Conservation (phyloP, 768 basidiomycete genomes). For the Leucogyrophana mollusca region DNA sequence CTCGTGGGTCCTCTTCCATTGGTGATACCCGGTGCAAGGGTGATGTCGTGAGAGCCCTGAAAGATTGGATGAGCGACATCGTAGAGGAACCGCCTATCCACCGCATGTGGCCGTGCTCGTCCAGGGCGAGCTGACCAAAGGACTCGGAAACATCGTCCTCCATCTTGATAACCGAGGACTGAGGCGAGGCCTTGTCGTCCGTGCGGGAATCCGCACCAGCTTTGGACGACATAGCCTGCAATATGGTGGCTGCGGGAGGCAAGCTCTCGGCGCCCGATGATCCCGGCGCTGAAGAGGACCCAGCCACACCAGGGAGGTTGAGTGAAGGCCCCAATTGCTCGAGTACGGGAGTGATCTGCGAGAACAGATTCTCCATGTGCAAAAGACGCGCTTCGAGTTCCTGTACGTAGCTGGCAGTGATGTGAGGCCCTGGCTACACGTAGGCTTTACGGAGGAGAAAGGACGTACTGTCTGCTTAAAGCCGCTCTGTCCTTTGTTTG, state of each 20-base stretch:
- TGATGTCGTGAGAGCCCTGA: slow-evolving; percentile 71
- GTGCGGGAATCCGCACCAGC: slow-evolving; percentile 34
- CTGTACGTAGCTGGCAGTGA: slow-evolving; percentile 71
- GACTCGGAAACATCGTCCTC: slow-evolving; percentile 80
- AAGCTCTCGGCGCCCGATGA: slow-evolving; percentile 13
- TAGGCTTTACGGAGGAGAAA: not conserved
- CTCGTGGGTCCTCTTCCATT: slow-evolving; percentile 80
- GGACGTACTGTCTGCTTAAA: slow-evolving; percentile 80
- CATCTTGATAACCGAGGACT: slow-evolving; percentile 33
- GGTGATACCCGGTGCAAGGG: slow-evolving; percentile 78
- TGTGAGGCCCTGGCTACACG: slow-evolving; percentile 20
- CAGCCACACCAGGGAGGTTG: slow-evolving; percentile 37
- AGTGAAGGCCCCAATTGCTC: slow-evolving; percentile 65
- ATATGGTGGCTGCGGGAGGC: slow-evolving; percentile 24
- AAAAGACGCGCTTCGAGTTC: slow-evolving; percentile 85
- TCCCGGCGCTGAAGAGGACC: slow-evolving; percentile 23
- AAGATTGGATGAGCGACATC: slow-evolving; percentile 89
- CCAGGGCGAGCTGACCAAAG: slow-evolving; percentile 83
- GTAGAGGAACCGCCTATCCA: slow-evolving; percentile 93
- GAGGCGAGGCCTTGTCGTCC: slow-evolving; percentile 31
- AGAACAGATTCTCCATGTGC: slow-evolving; percentile 86
- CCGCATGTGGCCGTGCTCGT: slow-evolving; percentile 87
- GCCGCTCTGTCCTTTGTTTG: slow-evolving; percentile 92
- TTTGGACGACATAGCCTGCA: slow-evolving; percentile 37
- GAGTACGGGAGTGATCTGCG: slow-evolving; percentile 76